Evolutionary conservation across 495 filamentous ascomycete genomes (phyloP).

Genomic region (Aspergillus affinis): DNA sequence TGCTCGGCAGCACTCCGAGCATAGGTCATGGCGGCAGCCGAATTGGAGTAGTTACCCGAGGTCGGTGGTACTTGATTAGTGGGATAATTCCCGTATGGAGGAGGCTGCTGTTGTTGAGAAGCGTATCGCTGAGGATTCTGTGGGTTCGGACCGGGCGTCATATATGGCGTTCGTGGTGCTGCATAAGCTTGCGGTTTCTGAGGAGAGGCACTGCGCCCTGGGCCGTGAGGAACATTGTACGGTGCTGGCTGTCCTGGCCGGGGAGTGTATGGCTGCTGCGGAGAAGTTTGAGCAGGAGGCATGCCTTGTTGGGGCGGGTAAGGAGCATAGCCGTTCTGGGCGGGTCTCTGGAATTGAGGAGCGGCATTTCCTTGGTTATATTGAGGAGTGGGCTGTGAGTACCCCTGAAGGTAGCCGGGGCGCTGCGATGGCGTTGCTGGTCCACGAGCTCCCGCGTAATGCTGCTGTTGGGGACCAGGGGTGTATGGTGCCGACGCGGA

Average conservation of each 20-base stretch:
- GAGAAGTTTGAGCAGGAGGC: constrained; percentile 32
- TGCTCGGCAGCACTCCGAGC: constrained; percentile 48
- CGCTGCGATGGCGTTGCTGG: constrained; percentile 47
- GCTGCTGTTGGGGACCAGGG: constrained; percentile 33
- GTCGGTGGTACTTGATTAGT: constrained; percentile 29
- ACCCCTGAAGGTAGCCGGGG: constrained; percentile 35
- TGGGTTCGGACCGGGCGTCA: constrained; percentile 18
- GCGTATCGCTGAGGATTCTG: constrained; percentile 29
- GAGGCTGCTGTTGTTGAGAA: constrained; percentile 25
- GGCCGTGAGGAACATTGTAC: constrained; percentile 38
- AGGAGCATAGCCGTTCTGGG: constrained; percentile 41
- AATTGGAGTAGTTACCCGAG: constrained; percentile 39
- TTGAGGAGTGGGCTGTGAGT: constrained; percentile 38
- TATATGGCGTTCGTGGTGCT: constrained; percentile 25
- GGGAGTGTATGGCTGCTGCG: constrained; percentile 42
- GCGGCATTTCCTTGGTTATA: constrained; percentile 37
- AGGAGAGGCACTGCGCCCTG: constrained; percentile 36
- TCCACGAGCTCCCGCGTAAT: constrained; percentile 37
- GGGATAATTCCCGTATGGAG: constrained; percentile 27
- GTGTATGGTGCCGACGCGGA: constrained; percentile 35
- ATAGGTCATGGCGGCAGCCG: constrained; percentile 41
- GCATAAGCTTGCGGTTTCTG: constrained; percentile 32
- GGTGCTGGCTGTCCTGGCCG: constrained; percentile 31
- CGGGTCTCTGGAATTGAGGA: constrained; percentile 40
- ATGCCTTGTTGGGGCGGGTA: constrained; percentile 32